Evolutionary conservation across 495 filamentous ascomycete genomes (phyloP), one percentile per base, ranked within the genome.

Genomic region (Immersiella caudata): DNA sequence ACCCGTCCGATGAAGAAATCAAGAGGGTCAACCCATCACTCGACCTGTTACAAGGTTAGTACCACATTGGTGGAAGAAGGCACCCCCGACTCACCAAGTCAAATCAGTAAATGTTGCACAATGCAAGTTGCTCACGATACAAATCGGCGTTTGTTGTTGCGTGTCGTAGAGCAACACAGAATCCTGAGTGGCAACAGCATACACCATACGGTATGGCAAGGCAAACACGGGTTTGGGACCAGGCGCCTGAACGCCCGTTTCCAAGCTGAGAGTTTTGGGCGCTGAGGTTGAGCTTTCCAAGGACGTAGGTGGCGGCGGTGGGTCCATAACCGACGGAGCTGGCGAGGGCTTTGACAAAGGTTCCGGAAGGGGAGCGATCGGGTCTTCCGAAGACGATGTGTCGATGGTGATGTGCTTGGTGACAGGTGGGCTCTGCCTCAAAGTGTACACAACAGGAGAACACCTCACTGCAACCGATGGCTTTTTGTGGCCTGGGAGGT

Each of bases 71-170:
- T 46, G 18, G 67, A 26, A 0, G 11, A 64, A 60, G 29, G 11
- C 18, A 62, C 11, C 29, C 11, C 36, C 60, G 51, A 79, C 87
- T 76, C 85, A 97, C 96, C 96, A 99, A 24, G 91, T 90, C 67
- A 99, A 78, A 79, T 99, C 96, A 1, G 96, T 98, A 72, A 99
- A 99, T 0, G 94, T 97, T 7, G 96, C 93, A 77, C 92, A 97
- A 70, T 99, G 96, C 58, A 99, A 74, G 73, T 99, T 99, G 85
- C 92, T 97, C 22, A 98, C 93, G 20, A 97, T 80, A 77, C 91
- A 95, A 27, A 99, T 81, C 4, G 96, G 95, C 2, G 92, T 95
- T 67, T 93, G 88, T 71, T 99, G 96, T 73, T 99, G 96, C 0
- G 96, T 99, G 75, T 99, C 96, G 77, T 98, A 98, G 29, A 99